These are phyloP conservation scores for Tetradesmus lagerheimii DNA, from an alignment of 139 green algal species.

Conservation along the genomic window DNA sequence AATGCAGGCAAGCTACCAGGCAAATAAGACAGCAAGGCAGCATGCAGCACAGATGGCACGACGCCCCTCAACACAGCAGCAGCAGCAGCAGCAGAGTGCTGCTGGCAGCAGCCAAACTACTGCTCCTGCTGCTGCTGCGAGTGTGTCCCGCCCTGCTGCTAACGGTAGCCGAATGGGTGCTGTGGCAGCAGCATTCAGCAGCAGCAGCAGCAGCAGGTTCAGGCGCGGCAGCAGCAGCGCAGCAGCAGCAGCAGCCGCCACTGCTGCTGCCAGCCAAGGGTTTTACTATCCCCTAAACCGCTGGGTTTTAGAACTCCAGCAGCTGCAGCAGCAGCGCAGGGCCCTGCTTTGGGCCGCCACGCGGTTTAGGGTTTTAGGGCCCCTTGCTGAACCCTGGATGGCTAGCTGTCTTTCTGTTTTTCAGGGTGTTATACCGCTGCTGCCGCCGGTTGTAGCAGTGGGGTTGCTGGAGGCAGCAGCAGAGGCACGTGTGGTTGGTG, in stretches of 20 bases:
- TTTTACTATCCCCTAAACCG: not conserved
- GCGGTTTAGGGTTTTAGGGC: conserved; percentile 9
- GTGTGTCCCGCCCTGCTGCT: not conserved
- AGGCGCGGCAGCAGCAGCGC: not conserved
- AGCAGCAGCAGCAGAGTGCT: not conserved
- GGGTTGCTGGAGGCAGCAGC: conserved; percentile 13
- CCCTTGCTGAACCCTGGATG: not conserved
- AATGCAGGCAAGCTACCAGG: conserved; percentile 8
- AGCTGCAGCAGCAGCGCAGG: conserved; percentile 33
- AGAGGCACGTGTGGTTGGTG: not conserved
- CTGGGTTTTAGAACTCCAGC: not conserved
- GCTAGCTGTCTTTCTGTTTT: conserved; percentile 28
- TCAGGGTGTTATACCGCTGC: not conserved
- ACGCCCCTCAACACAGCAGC: not conserved
- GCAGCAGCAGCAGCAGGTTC: not conserved
- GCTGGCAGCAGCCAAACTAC: not conserved
- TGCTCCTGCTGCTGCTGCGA: conserved; percentile 27
- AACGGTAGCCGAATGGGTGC: not conserved
- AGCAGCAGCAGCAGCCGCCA: not conserved
- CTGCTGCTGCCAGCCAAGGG: not conserved
- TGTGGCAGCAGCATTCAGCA: not conserved
- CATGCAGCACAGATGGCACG: not conserved
- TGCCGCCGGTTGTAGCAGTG: not conserved
- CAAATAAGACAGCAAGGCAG: not conserved
- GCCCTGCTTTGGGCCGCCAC: conserved; percentile 22